Evolutionary conservation across 2,329 filamentous ascomycete genomes (phyloP), one percentile per base, ranked within the genome.

Genomic region (Bertia moriformis): DNA sequence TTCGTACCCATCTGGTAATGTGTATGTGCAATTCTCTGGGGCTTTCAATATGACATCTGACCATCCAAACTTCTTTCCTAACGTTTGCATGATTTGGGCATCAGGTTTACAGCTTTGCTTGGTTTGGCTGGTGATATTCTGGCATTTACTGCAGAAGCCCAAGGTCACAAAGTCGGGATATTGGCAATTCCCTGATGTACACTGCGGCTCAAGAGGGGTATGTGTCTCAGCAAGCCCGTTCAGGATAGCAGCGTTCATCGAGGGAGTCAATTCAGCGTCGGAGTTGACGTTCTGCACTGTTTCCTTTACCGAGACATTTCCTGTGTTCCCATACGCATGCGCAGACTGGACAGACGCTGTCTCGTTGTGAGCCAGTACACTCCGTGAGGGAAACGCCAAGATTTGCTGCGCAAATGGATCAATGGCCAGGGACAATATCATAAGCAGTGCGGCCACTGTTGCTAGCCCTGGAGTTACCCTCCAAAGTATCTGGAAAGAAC

Each of bases 341-440:
- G 22, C 22, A 10, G 22, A 10, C n/a, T 27, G 22, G 22, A 19
- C 29, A 7, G 12, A 35, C 14, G 39, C 39, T 14, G 24, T 40
- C 14, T 19, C 29, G 14, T 40, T 37, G 12, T 7, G 15, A 4
- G 4, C 27, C 4, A 19, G 4, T 10, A 40, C 39, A 7, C 10
- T 14, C 37, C 29, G 22, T 13, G 41, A 29, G 14, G 39, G 44
- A 22, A 39, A 45, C 13, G 32, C 39, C 13, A 51, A 35, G 4
- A 46, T 40, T 40, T 48, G 49, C 41, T 55, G 52, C 5, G 51
- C 40, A 19, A 52, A 53, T 10, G 52, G 51, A 40, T 53, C 51
- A 18, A 55, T 41, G 2, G 43, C 46, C 14, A 56, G 36, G 4
- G 49, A 20, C 12, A 49, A 29, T n/a, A 54, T 35, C 14, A 41